Base-by-base conservation (phyloP, 2,329 filamentous ascomycete species). In the Diaporthe vaccinii region DNA sequence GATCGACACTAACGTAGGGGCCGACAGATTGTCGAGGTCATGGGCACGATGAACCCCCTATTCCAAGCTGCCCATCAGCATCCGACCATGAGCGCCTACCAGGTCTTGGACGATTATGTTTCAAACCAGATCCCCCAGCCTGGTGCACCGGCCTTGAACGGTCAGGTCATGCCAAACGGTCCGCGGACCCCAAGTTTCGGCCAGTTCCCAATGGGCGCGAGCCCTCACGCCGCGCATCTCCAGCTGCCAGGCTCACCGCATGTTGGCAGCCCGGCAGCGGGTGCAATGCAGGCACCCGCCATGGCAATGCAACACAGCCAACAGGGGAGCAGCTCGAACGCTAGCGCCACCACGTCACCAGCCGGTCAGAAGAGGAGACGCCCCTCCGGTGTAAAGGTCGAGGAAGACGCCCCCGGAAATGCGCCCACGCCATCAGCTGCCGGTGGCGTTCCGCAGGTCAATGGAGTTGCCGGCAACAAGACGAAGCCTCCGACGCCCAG, bases 251-350 rank as follows among this genome's bases (percentile, higher is more conserved):
- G 90, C 22, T 92, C 91, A 20, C 91, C 91, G 69, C 90, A 91
- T 74, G 83, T 89, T 58, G 88, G 90, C 72, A 92, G 90, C 80
- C 92, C 92, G 12, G 91, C 90, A 25, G 88, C 89, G 20, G 90
- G 89, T 22, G 86, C 89, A 71, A 91, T 92, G 87, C 90, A 91
- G 81, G 90, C 91, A 70, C 91, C 91, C 31, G 87, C 87, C 77
- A 93, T 93, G 91, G 90, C 91, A 81, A 85, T 91, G 76, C 91
- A 93, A 81, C 90, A 91, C 77, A 93, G 91, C 81, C 91, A 93
- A 81, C 92, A 93, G 80, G 92, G 91, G 53, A 92, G 91, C 44
- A 91, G 86, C 81, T 93, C 91, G 14, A 91, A 90, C 81, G 91
- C 91, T 9, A 93, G 91, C 80, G 91, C 91, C 74, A 93, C 93